Evolutionary conservation across 108 stramenopile species (phyloP), one percentile per base, ranked within the genome.

Genomic region (Nannochloropsis oceanica): DNA sequence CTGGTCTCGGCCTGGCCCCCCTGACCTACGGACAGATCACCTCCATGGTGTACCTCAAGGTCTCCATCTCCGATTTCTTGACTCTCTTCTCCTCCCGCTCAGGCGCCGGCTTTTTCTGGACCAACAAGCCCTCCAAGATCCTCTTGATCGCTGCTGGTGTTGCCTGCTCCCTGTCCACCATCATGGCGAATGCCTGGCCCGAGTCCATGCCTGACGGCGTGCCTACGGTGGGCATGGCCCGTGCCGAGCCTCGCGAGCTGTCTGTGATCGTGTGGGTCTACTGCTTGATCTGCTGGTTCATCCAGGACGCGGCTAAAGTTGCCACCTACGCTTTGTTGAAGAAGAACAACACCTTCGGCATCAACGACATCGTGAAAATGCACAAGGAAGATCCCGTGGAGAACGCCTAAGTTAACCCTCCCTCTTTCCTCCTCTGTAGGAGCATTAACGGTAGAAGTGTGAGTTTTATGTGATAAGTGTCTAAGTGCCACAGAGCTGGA

Each of bases 1-100:
- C 59, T 12, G 22, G 44, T 24, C 34, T 13, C 24, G 87, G 87
- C 27, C 11, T 87, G 18, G 79, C 26, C 14, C 13, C 13, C 59
- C 22, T 87, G 43, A 34, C 79, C 18, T 87, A 84, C 83, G 83
- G 44, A 18, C 79, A 87, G 81, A 84, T 87, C 25, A 83, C 79
- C 20, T 73, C 83, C 22, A 27, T 79, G 79, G 83, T 87, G 81
- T 87, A 87, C 83, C 34, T 87, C 22, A 87, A 87, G 83, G 83
- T 87, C 8, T 87, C 87, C 25, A 83, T 87, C 84, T 84, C 83
- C 27, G 87, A 87, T 27, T 87, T 87, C 83, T 80, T 87, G 83
- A 87, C 87, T 24, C 59, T 87, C 42, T 87, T 87, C 83, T 27
- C 87, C 26, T 59, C 87, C 25, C 83, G 87, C 24, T 83, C 82